phyloP scores from a whole-genome alignment of 1,284 basidiomycete genomes.

The Leccinum fuscescens region DNA sequence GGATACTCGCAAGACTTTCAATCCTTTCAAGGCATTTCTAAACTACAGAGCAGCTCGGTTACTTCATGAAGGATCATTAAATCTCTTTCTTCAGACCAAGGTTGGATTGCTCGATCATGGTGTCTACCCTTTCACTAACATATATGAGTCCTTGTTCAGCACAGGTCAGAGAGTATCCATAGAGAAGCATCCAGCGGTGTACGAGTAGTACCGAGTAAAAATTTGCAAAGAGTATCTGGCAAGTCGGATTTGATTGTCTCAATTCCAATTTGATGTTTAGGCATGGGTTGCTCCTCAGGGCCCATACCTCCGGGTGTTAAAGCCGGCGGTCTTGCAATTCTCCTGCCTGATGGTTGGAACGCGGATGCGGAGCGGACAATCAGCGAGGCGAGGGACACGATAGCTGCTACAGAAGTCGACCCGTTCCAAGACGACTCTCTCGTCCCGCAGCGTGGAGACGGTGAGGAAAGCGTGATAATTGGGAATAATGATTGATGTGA shows the following conservation, averaged over 20 bases:
- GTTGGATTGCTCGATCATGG: too few species aligned
- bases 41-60: constrained; percentile 7
- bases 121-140: neutral
- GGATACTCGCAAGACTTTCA: constrained; percentile 4
- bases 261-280: neutral
- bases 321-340: neutral
- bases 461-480: neutral
- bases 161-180: constrained; percentile 14
- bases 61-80: constrained; percentile 7
- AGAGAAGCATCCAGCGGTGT: neutral
- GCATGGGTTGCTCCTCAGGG: neutral
- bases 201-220: constrained; percentile 1
- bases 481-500: neutral
- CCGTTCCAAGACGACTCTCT: neutral
- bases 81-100: neutral
- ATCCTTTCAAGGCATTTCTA: constrained; percentile 10
- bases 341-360: constrained; percentile 2
- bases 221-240: constrained; percentile 6
- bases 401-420: neutral
- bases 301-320: neutral
- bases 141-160: neutral
- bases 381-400: neutral
- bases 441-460: neutral
- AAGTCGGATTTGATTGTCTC: neutral
- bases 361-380: neutral